Conservation (phyloP, 2,329 filamentous ascomycete species). For the Cladophialophora yegresii region DNA sequence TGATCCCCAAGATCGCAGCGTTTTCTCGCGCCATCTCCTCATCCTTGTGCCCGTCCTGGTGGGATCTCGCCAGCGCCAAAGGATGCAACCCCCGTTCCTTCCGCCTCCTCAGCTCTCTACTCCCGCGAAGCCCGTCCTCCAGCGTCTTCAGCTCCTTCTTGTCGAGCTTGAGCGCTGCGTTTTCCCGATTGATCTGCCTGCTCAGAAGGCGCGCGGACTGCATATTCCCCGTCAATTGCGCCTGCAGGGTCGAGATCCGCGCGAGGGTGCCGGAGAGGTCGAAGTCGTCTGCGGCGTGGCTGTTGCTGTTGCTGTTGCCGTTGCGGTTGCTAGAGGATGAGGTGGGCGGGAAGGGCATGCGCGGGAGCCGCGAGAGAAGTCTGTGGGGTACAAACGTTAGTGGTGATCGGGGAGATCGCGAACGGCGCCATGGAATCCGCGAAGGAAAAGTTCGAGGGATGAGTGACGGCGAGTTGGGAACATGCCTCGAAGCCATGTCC, state of each 20-base stretch:
- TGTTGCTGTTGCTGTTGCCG: background rate
- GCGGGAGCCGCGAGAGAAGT: conserved; percentile 44
- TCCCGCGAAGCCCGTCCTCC: conserved; percentile 48
- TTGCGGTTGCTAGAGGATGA: background rate
- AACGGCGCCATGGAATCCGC: too few species aligned
- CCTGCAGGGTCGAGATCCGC: conserved; percentile 39
- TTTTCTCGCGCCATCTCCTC: conserved; percentile 39
- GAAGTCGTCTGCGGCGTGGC: conserved; percentile 45
- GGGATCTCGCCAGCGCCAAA: conserved; percentile 41
- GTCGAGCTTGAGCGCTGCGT: conserved; percentile 46
- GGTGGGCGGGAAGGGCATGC: conserved; percentile 50
- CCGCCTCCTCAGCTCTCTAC: conserved; percentile 44
- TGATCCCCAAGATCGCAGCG: background rate
- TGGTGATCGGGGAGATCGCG: background rate
- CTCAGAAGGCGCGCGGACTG: conserved; percentile 46
- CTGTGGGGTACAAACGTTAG: background rate
- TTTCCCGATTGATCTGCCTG: conserved; percentile 48
- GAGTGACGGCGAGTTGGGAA: background rate
- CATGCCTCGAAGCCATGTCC: conserved; percentile 28
- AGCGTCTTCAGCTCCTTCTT: conserved; percentile 46
- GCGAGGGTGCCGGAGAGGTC: conserved; percentile 49
- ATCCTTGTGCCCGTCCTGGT: conserved; percentile 27
- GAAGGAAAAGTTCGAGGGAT: too few species aligned
- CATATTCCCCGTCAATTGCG: conserved; percentile 44
- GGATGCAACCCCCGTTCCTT: conserved; percentile 38